A percentile compares a stretch with the other conserved stretches of the same genome.
These are phyloP conservation scores for Aspergillus unguis DNA, from an alignment of 2,329 filamentous ascomycete species.

Conservation along the genomic window DNA sequence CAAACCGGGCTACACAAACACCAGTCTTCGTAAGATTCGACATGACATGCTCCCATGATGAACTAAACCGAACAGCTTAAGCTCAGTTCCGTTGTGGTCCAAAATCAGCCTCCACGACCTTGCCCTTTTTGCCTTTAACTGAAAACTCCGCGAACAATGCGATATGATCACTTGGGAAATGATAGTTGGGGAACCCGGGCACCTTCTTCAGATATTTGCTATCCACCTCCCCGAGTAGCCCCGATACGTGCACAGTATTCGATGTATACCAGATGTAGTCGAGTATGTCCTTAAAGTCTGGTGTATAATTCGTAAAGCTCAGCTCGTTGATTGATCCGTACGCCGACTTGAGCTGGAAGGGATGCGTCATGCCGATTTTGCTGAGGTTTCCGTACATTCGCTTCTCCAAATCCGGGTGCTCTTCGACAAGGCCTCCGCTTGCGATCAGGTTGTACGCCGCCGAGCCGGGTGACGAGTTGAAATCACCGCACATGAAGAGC, in stretches of 20 bases:
- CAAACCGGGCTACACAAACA: constrained; percentile 36
- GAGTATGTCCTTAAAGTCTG: constrained; percentile 85
- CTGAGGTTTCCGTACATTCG: constrained; percentile 93
- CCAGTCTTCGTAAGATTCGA: constrained; percentile 37
- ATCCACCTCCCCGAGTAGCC: constrained; percentile 81
- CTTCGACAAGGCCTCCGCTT: constrained; percentile 70
- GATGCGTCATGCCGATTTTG: constrained; percentile 85
- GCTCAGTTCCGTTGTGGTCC: constrained; percentile 47
- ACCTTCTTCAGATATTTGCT: constrained; percentile 79
- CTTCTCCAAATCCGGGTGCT: constrained; percentile 74
- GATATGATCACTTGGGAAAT: constrained; percentile 91
- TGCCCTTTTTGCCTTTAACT: constrained; percentile 83
- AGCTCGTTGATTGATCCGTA: constrained; percentile 83
- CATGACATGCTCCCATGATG: constrained; percentile 33
- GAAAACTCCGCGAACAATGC: constrained; percentile 86
- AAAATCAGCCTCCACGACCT: constrained; percentile 63
- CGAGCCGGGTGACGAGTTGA: constrained; percentile 85
- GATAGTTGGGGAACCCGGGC: constrained; percentile 88
- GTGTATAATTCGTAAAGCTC: constrained; percentile 94
- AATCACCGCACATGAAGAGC: constrained; percentile 87
- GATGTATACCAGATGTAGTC: constrained; percentile 99
- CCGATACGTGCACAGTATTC: constrained; percentile 79
- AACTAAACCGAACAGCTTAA: constrained; percentile 7
- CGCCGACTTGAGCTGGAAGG: constrained; percentile 87
- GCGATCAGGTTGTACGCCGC: constrained; percentile 89